Percentiles rank a stretch among this genome's conserved stretches.
phyloP scores from a whole-genome alignment of 768 basidiomycete genomes.

The Termitomyces sp. region DNA sequence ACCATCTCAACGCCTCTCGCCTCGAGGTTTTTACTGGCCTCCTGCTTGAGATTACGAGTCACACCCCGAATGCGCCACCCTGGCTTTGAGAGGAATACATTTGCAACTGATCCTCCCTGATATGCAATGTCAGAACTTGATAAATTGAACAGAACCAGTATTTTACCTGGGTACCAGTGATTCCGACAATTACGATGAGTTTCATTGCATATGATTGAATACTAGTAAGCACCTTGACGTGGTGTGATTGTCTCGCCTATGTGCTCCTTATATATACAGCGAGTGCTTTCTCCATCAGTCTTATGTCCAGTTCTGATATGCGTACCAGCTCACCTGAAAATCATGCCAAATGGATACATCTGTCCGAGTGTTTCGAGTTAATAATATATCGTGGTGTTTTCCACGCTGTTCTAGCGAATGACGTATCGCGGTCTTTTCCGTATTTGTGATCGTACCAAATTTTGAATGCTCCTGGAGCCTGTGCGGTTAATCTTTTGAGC shows the following conservation, averaged over 20 bases:
- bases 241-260: not conserved
- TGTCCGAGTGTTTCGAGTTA: not conserved
- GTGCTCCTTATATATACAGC: not conserved
- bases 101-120: conserved; percentile 3
- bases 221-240: not conserved
- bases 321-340: not conserved
- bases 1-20: too few relatives aligned
- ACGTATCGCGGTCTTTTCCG: too few relatives aligned
- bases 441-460: too few relatives aligned
- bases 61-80: too few relatives aligned
- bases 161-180: conserved; percentile 4
- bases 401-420: too few relatives aligned
- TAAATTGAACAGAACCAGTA: not conserved
- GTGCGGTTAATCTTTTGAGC: too few relatives aligned
- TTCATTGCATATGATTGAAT: not conserved
- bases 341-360: not conserved
- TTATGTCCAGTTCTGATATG: not conserved
- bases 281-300: not conserved
- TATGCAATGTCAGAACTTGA: not conserved
- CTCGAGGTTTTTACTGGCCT: too few relatives aligned
- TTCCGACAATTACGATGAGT: conserved; percentile 5
- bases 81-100: conserved; percentile 6
- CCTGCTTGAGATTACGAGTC: too few relatives aligned
- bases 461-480: too few relatives aligned
- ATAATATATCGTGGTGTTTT: not conserved